Percentiles rank a stretch among this genome's conserved stretches.
These are phyloP conservation scores for Medicago lupulina DNA, from an alignment of 306 rosid genomes.

Conservation along the genomic window DNA sequence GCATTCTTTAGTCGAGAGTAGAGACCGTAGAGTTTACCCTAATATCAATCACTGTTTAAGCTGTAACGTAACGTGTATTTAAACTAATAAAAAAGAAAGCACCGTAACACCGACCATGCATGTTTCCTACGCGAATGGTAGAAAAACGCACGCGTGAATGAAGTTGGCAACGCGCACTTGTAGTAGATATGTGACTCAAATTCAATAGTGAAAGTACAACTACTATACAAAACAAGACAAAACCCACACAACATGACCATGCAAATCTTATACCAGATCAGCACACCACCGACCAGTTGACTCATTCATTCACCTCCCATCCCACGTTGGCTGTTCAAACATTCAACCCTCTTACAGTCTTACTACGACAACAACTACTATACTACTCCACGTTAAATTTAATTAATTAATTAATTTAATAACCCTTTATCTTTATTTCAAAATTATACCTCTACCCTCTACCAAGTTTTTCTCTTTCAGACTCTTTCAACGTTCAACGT, in stretches of 20 bases:
- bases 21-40: too few species aligned
- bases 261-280: conserved; percentile 12
- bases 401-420: background rate
- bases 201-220: background rate
- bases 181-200: background rate
- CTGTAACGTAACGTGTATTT: too few species aligned
- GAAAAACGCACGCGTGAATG: background rate
- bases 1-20: too few species aligned
- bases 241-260: conserved; percentile 9
- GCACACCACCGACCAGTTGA: conserved; percentile 41
- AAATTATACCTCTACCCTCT: conserved; percentile 8
- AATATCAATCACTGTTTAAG: too few species aligned
- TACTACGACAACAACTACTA: conserved; percentile 3
- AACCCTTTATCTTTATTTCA: background rate
- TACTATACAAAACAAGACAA: background rate
- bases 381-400: background rate
- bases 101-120: background rate
- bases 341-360: background rate
- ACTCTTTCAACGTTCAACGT: conserved; percentile 58
- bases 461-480: background rate
- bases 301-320: conserved; percentile 36
- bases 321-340: conserved; percentile 39
- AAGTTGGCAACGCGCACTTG: background rate
- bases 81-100: too few species aligned
- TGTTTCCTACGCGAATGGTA: background rate